These are phyloP conservation scores for Solanum hybrid DNA, from an alignment of 305 asterid genomes.

Conservation along the genomic window DNA sequence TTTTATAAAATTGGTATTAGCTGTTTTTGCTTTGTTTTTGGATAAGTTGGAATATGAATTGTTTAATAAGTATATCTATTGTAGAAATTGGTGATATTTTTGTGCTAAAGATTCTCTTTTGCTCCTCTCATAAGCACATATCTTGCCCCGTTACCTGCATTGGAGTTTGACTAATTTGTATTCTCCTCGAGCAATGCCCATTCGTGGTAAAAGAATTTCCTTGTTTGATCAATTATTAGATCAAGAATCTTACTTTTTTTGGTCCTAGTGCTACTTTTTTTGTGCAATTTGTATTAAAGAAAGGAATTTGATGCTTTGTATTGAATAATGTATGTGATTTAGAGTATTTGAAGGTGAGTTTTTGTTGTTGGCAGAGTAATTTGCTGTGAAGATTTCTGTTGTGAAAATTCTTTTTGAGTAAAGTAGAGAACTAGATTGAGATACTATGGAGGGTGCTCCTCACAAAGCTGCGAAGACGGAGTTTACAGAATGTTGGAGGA, in stretches of 20 bases:
- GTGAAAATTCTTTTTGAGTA: not conserved
- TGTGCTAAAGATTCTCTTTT: not conserved
- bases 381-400: not conserved
- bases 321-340: not conserved
- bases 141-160: not conserved
- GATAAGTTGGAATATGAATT: not conserved
- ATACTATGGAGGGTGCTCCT: constrained; percentile 15
- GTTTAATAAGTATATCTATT: not conserved
- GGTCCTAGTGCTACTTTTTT: not conserved
- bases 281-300: not conserved
- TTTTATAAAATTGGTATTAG: not conserved
- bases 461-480: constrained; percentile 42
- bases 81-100: not conserved
- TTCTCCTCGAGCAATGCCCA: not conserved
- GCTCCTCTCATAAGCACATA: not conserved
- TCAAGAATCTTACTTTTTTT: not conserved
- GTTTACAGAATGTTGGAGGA: constrained; percentile 69
- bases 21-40: not conserved
- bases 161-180: not conserved
- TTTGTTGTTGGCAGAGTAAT: not conserved
- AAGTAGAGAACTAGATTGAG: not conserved
- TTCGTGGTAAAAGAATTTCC: not conserved
- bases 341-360: not conserved
- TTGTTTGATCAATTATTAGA: not conserved
- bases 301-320: not conserved